phyloP scores from a whole-genome alignment of 2,329 filamentous ascomycete species.

The Didymellaceae sp. region DNA sequence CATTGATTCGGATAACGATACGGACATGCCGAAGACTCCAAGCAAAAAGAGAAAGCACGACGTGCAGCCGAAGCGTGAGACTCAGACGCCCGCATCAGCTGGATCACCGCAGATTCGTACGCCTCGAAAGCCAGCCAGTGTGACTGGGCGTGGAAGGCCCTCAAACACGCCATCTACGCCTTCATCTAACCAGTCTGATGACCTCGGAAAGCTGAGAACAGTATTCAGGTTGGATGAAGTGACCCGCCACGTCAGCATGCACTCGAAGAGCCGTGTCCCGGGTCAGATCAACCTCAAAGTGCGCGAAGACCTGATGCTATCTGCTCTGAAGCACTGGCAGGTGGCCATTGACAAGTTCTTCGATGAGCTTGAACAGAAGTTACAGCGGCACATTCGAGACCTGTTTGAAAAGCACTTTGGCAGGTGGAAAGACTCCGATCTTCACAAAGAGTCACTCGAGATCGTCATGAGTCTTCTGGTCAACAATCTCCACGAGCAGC shows the following conservation, averaged over 20 bases:
- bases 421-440: conserved; percentile 25
- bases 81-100: conserved; percentile 10
- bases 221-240: conserved; percentile 43
- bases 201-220: conserved; percentile 13
- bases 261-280: conserved; percentile 39
- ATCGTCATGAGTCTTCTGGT: conserved; percentile 39
- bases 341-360: conserved; percentile 38
- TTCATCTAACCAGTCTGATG: neutral
- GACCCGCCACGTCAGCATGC: conserved; percentile 28
- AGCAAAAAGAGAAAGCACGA: conserved; percentile 43
- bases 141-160: too few relatives aligned
- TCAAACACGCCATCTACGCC: neutral
- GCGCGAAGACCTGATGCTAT: conserved; percentile 38
- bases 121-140: neutral
- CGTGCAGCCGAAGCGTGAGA: neutral
- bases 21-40: conserved; percentile 19
- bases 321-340: conserved; percentile 40
- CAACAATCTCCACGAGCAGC: conserved; percentile 36
- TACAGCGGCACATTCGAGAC: conserved; percentile 23
- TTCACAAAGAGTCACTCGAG: conserved; percentile 33
- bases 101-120: conserved; percentile 5
- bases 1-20: conserved; percentile 22
- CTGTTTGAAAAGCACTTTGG: conserved; percentile 41
- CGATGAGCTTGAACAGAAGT: conserved; percentile 14
- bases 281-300: conserved; percentile 46